Conservation (phyloP, 805 yeast genomes). For the Spathaspora girioi region DNA sequence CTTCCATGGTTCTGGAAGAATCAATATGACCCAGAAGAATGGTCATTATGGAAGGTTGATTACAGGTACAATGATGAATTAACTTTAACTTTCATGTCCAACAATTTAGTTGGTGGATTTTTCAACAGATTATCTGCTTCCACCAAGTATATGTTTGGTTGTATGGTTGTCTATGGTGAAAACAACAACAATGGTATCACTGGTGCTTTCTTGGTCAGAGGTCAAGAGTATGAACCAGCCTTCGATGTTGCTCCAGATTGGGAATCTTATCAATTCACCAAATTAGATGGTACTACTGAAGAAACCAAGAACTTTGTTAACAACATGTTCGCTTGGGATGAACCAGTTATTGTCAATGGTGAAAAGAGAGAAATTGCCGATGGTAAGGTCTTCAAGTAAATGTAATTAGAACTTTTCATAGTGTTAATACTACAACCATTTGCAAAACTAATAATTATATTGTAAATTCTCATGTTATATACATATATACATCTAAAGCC, state of each 20-base stretch:
- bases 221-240: constrained; percentile 83
- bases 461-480: not conserved
- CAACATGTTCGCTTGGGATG: constrained; percentile 29
- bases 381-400: constrained; percentile 92
- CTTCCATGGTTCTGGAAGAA: constrained; percentile 95
- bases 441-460: not conserved
- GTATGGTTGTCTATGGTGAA: constrained; percentile 90
- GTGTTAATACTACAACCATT: not conserved
- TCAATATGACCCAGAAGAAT: constrained; percentile 82
- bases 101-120: constrained; percentile 96
- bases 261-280: constrained; percentile 82
- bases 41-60: constrained; percentile 89
- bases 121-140: constrained; percentile 89
- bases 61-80: constrained; percentile 96
- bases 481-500: not conserved
- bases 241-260: constrained; percentile 97
- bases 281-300: constrained; percentile 71
- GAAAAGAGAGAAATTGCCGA: constrained; percentile 81
- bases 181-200: constrained; percentile 95
- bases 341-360: constrained; percentile 77
- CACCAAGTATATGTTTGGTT: constrained; percentile 87
- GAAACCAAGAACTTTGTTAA: constrained; percentile 76
- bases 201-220: constrained; percentile 90
- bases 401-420: not conserved
- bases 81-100: constrained; percentile 93